These are phyloP conservation scores for Verticillium longisporum DNA, from an alignment of 2,329 filamentous ascomycete genomes.

Conservation along the genomic window DNA sequence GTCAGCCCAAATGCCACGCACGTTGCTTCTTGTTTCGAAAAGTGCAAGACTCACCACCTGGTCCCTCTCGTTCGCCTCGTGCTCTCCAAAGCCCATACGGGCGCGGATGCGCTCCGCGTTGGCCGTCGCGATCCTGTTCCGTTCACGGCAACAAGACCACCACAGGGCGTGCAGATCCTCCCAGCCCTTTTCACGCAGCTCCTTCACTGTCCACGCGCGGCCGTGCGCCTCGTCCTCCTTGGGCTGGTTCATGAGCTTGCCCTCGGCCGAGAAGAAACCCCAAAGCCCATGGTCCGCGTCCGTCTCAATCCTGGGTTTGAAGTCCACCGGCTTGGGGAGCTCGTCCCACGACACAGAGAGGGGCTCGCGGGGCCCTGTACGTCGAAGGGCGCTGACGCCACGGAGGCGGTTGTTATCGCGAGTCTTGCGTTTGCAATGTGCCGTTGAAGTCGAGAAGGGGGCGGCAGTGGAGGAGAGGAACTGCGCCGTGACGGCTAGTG, in stretches of 20 bases:
- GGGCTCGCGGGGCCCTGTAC: constrained; percentile 68
- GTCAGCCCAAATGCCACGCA: neutral
- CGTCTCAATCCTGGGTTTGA: constrained; percentile 49
- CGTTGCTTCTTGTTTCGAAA: neutral
- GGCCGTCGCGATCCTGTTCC: constrained; percentile 81
- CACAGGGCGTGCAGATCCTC: constrained; percentile 87
- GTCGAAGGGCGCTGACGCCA: constrained; percentile 73
- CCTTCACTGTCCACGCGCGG: constrained; percentile 75
- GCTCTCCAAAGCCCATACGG: constrained; percentile 66
- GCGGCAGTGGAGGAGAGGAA: constrained; percentile 10
- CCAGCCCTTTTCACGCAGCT: constrained; percentile 86
- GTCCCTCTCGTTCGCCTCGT: constrained; percentile 59
- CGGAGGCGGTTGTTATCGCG: constrained; percentile 75
- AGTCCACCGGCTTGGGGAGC: constrained; percentile 66
- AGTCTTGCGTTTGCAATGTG: constrained; percentile 41
- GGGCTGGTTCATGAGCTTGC: constrained; percentile 64
- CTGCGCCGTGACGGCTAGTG: neutral
- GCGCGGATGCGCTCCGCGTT: constrained; percentile 60
- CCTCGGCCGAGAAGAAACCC: constrained; percentile 76
- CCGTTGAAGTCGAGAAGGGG: constrained; percentile 49
- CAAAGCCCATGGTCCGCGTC: constrained; percentile 82
- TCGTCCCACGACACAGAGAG: constrained; percentile 66
- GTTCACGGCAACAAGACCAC: constrained; percentile 90
- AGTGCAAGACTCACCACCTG: constrained; percentile 49
- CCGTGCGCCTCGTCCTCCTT: constrained; percentile 67